phyloP scores from a whole-genome alignment of 2,329 filamentous ascomycete species.

The Nemania sp. region DNA sequence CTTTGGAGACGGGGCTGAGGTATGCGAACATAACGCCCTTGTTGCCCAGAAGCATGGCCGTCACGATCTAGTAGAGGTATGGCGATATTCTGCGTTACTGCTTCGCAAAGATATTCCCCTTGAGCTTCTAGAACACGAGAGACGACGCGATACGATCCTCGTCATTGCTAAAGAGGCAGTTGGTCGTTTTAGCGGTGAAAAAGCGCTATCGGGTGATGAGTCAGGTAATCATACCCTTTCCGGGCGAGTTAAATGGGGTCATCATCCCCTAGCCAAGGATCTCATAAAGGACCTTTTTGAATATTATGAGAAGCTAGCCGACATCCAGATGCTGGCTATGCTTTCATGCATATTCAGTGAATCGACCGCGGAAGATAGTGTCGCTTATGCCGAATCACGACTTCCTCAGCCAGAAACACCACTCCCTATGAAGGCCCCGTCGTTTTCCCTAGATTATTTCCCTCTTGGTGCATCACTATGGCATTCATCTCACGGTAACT shows the following conservation, averaged over 20 bases:
- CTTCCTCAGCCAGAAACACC: slow-evolving; percentile 71
- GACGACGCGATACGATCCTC: slow-evolving; percentile 70
- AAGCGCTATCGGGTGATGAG: slow-evolving; percentile 21
- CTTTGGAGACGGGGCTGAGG: slow-evolving; percentile 82
- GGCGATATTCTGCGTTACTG: slow-evolving; percentile 83
- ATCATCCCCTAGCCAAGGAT: slow-evolving; percentile 71
- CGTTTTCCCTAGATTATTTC: slow-evolving; percentile 76
- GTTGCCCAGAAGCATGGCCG: slow-evolving; percentile 79
- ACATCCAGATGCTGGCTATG: slow-evolving; percentile 79
- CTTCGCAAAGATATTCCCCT: slow-evolving; percentile 81
- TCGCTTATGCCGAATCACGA: slow-evolving; percentile 68
- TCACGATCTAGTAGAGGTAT: slow-evolving; percentile 81
- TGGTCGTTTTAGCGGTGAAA: slow-evolving; percentile 54
- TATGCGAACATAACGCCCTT: slow-evolving; percentile 85
- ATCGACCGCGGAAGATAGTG: slow-evolving; percentile 64
- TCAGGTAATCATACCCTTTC: slow-evolving; percentile 54
- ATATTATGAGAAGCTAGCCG: slow-evolving; percentile 71
- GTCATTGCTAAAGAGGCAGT: slow-evolving; percentile 75
- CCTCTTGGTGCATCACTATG: slow-evolving; percentile 68
- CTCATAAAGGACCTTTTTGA: slow-evolving; percentile 72
- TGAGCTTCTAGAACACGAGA: slow-evolving; percentile 68
- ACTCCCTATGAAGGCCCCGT: slow-evolving; percentile 72
- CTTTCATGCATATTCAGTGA: slow-evolving; percentile 77
- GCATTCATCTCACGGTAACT: slow-evolving; percentile 57
- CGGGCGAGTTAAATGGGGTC: slow-evolving; percentile 76